Conservation (phyloP, 2,329 filamentous ascomycete genomes). For the Beauveria brongniartii region DNA sequence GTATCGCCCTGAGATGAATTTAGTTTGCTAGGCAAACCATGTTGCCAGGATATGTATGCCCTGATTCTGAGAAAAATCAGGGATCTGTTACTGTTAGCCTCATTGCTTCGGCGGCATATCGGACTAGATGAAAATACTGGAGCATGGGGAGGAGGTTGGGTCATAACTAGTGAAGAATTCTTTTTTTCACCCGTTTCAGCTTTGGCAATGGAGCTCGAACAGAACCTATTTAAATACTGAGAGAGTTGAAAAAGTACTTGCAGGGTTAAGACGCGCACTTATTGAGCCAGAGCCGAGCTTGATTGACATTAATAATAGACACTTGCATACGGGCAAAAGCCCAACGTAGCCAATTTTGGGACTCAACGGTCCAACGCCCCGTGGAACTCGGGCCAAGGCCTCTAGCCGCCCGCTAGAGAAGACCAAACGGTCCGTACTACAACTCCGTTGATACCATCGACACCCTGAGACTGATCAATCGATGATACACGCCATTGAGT, state of each 20-base stretch:
- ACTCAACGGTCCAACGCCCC: background rate
- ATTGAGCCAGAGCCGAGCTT: background rate
- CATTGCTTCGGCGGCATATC: background rate
- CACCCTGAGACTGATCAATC: background rate
- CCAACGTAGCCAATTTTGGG: background rate
- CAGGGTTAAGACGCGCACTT: background rate
- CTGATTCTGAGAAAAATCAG: background rate
- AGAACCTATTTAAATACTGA: too few relatives aligned
- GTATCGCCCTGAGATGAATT: background rate
- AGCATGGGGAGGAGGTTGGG: background rate
- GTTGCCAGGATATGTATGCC: too few relatives aligned
- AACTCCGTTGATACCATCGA: background rate
- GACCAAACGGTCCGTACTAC: background rate
- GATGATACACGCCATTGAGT: background rate
- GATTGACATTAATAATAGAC: background rate
- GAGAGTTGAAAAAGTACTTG: background rate
- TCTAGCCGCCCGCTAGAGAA: background rate
- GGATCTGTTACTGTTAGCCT: slow-evolving; percentile 1
- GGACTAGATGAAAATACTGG: slow-evolving; percentile 5
- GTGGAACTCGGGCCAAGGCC: background rate
- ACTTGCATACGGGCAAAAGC: background rate
- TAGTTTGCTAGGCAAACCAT: background rate
- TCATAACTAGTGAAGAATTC: background rate
- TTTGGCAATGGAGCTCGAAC: too few relatives aligned
- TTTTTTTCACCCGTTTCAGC: background rate